Evolutionary conservation across 2,329 filamentous ascomycete genomes (phyloP).

Genomic region (Myrmaecium sp.): DNA sequence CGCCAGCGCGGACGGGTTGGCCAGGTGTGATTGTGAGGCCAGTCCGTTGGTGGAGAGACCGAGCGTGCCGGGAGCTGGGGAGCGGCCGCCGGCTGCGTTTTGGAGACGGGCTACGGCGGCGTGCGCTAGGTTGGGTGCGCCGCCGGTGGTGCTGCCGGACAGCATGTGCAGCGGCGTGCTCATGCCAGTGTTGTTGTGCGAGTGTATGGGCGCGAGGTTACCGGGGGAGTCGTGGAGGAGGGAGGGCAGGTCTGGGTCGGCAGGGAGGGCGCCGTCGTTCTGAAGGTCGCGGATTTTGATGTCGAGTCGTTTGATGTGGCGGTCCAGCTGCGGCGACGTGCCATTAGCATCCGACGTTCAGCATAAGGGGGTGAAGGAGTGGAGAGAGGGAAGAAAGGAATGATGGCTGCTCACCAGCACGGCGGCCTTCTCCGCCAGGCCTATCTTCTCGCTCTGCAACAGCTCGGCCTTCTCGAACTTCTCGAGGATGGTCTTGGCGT

Average conservation of each 20-base stretch:
- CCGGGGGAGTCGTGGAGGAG: conserved; percentile 33
- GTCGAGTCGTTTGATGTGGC: conserved; percentile 46
- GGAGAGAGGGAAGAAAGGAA: conserved; percentile 11
- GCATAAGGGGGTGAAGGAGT: not conserved
- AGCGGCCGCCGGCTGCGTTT: conserved; percentile 16
- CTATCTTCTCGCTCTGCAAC: conserved; percentile 59
- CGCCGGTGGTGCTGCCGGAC: conserved; percentile 36
- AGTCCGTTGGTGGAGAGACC: conserved; percentile 3
- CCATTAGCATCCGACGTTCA: conserved; percentile 6
- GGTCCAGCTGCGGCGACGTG: conserved; percentile 29
- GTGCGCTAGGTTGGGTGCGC: conserved; percentile 35
- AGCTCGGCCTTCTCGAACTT: conserved; percentile 52
- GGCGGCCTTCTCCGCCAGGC: conserved; percentile 47
- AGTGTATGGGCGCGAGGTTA: conserved; percentile 31
- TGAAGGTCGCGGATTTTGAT: conserved; percentile 43
- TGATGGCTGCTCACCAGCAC: conserved; percentile 46
- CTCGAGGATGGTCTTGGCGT: conserved; percentile 48
- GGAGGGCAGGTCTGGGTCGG: conserved; percentile 42
- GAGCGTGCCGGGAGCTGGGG: no score
- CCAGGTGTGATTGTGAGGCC: conserved; percentile 3
- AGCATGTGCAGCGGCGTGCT: conserved; percentile 36
- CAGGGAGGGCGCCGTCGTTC: conserved; percentile 40
- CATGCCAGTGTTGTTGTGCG: conserved; percentile 27
- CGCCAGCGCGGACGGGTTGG: conserved; percentile 7
- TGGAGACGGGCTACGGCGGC: conserved; percentile 30